A percentile compares a stretch with the other conserved stretches of the same genome.
Conservation (phyloP, 306 rosid genomes). For the Trifolium subterraneum region DNA sequence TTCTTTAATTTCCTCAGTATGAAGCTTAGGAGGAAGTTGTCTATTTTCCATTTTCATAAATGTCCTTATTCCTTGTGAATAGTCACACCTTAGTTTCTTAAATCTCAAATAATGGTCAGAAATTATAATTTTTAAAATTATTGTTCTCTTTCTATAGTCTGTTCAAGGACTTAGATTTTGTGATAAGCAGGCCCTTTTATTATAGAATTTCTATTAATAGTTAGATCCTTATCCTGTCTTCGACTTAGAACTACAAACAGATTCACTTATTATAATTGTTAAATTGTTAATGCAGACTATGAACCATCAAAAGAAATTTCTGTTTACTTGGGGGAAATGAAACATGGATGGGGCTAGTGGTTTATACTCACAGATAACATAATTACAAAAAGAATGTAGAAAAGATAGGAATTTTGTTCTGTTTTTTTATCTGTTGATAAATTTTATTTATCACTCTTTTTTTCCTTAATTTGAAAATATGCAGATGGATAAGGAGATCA, state of each 20-base stretch:
- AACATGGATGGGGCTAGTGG: constrained; percentile 13
- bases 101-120: background rate
- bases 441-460: constrained; percentile 22
- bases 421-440: constrained; percentile 17
- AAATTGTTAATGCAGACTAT: constrained; percentile 1
- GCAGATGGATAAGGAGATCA: constrained; percentile 81
- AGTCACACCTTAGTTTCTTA: constrained; percentile 1
- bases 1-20: background rate
- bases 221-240: background rate
- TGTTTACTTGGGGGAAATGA: constrained; percentile 1
- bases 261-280: background rate
- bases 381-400: background rate
- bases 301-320: background rate
- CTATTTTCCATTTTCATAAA: constrained; percentile 19
- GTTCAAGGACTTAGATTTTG: background rate
- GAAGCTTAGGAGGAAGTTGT: constrained; percentile 26
- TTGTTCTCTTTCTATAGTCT: background rate
- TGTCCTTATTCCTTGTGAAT: constrained; percentile 28
- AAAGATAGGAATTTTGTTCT: background rate
- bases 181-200: background rate
- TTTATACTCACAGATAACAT: constrained; percentile 10
- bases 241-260: constrained; percentile 18
- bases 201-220: background rate
- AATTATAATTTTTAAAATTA: background rate
- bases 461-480: constrained; percentile 31